Percentiles rank a stretch among this genome's conserved stretches.
Conservation (phyloP, 2,329 filamentous ascomycete genomes). For the Dactylonectria estremocensis region DNA sequence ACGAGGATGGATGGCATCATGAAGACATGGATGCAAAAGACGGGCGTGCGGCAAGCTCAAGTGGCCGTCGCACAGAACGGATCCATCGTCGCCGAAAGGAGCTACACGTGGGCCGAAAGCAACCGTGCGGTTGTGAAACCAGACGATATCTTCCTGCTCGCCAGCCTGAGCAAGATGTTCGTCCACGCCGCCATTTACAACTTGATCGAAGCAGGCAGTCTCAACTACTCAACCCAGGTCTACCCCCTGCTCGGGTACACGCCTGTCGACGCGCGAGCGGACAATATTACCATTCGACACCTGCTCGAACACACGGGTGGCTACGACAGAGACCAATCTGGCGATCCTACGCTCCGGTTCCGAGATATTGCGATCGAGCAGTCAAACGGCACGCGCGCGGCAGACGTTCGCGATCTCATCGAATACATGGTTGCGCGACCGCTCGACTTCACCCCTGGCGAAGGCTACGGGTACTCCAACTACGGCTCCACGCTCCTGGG, state of each 20-base stretch:
- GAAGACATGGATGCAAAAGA: conserved; percentile 31
- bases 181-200: conserved; percentile 30
- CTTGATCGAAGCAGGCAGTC: neutral
- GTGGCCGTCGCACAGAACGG: conserved; percentile 24
- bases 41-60: conserved; percentile 40
- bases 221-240: conserved; percentile 26
- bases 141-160: conserved; percentile 35
- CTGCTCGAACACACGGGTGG: conserved; percentile 35
- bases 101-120: conserved; percentile 40
- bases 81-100: conserved; percentile 19
- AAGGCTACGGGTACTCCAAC: conserved; percentile 33
- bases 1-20: conserved; percentile 23
- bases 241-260: conserved; percentile 35
- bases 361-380: conserved; percentile 25
- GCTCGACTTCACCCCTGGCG: conserved; percentile 33
- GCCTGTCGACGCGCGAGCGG: conserved; percentile 24
- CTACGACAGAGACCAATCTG: conserved; percentile 19
- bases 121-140: conserved; percentile 29
- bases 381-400: conserved; percentile 25
- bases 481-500: conserved; percentile 35
- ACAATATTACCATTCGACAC: conserved; percentile 34
- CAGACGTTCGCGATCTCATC: conserved; percentile 36
- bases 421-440: conserved; percentile 32
- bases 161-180: conserved; percentile 39
- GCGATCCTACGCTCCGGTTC: conserved; percentile 32